A percentile compares a stretch with the other conserved stretches of the same genome.
These are phyloP conservation scores for Phellopilus nigrolimitatus DNA, from an alignment of 1,284 basidiomycete species.

Conservation along the genomic window DNA sequence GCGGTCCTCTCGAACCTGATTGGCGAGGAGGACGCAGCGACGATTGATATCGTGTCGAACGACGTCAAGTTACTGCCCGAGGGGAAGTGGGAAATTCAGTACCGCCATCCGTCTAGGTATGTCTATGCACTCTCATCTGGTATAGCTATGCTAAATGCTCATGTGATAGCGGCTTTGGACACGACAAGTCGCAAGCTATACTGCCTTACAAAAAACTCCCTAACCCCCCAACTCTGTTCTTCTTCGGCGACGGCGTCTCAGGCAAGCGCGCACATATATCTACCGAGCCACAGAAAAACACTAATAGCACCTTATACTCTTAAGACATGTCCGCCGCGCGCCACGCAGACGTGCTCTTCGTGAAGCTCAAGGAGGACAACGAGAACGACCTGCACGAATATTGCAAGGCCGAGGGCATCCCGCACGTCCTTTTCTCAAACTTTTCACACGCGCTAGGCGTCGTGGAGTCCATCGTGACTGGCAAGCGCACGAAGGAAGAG, in stretches of 20 bases:
- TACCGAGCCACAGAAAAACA: no score
- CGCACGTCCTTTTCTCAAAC: slow-evolving; percentile 61
- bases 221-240: slow-evolving; percentile 79
- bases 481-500: slow-evolving; percentile 33
- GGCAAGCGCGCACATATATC: slow-evolving; percentile 40
- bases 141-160: no score
- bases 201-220: slow-evolving; percentile 74
- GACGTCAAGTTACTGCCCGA: slow-evolving; percentile 63
- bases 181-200: slow-evolving; percentile 92
- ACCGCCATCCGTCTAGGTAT: slow-evolving; percentile 83
- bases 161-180: slow-evolving; percentile 76
- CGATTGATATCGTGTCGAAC: slow-evolving; percentile 89
- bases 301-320: neutral
- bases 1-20: slow-evolving; percentile 79
- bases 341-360: slow-evolving; percentile 88
- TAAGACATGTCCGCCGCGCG: slow-evolving; percentile 84
- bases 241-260: slow-evolving; percentile 94
- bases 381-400: slow-evolving; percentile 84
- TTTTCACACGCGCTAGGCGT: slow-evolving; percentile 57
- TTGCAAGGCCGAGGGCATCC: slow-evolving; percentile 65
- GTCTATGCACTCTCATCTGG: no score
- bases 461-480: slow-evolving; percentile 62
- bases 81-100: slow-evolving; percentile 82
- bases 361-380: slow-evolving; percentile 73
- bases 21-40: slow-evolving; percentile 64